A percentile compares a stretch with the other conserved stretches of the same genome.
Evolutionary conservation across 2,329 filamentous ascomycete genomes (phyloP).

Genomic region (Exophiala aquamarina): DNA sequence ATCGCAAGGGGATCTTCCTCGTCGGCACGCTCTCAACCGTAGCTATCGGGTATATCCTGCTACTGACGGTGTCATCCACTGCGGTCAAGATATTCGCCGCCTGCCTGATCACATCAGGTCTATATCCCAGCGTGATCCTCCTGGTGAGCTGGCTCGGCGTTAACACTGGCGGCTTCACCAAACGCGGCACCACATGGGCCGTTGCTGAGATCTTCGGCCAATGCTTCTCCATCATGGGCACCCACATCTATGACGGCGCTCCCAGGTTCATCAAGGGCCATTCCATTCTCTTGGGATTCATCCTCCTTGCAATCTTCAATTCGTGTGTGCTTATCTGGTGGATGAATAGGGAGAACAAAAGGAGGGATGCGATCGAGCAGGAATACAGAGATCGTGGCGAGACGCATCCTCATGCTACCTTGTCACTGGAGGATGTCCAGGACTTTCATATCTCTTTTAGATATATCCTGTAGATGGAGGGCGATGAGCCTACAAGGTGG

Average conservation of each 20-base stretch:
- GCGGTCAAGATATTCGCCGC: conserved; percentile 9
- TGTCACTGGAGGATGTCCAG: conserved; percentile 10
- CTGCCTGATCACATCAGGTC: conserved; percentile 13
- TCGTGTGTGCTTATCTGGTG: conserved; percentile 4
- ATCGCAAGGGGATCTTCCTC: conserved; percentile 6
- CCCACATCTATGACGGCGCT: conserved; percentile 9
- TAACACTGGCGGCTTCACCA: conserved; percentile 16
- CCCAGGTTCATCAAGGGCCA: conserved; percentile 21
- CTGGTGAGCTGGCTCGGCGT: conserved; percentile 9
- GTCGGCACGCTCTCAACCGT: conserved; percentile 2
- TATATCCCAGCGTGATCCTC: conserved; percentile 16
- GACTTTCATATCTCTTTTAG: conserved; percentile 8
- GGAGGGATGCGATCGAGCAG: conserved; percentile 3
- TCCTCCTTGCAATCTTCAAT: conserved; percentile 3
- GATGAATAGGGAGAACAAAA: conserved; percentile 12
- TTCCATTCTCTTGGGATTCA: conserved; percentile 16
- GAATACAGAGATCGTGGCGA: conserved; percentile 3
- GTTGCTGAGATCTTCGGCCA: conserved; percentile 14
- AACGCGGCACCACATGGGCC: conserved; percentile 15
- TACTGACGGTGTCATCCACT: background rate
- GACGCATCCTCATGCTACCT: background rate
- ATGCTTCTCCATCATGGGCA: conserved; percentile 16
- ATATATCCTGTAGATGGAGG: conserved; percentile 17
- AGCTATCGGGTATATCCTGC: conserved; percentile 10
- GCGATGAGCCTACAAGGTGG: no score